Conservation (phyloP, 1,139 yeast species). For the Yamadazyma siamensis region DNA sequence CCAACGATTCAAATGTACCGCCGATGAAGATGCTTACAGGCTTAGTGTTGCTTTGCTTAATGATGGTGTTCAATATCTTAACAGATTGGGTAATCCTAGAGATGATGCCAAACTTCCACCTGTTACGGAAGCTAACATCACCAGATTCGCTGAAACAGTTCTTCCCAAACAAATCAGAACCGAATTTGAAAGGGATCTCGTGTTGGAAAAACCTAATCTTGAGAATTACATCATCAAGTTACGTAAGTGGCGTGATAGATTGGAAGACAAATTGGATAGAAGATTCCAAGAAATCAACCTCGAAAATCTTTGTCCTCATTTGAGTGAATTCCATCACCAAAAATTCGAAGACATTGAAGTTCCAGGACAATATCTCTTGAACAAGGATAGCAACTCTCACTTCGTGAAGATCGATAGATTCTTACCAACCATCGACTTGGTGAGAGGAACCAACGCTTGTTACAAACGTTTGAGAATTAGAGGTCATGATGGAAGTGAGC, state of each 20-base stretch:
- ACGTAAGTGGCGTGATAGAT: conserved; percentile 88
- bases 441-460: conserved; percentile 90
- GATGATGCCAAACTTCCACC: conserved; percentile 89
- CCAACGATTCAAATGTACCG: conserved; percentile 89
- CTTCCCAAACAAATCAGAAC: conserved; percentile 86
- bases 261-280: conserved; percentile 89
- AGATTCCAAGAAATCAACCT: conserved; percentile 72
- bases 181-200: conserved; percentile 90
- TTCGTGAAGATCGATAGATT: conserved; percentile 92
- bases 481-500: conserved; percentile 90
- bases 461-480: conserved; percentile 85
- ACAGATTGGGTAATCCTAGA: conserved; percentile 79
- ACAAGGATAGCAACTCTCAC: conserved; percentile 80
- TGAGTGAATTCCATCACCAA: conserved; percentile 96
- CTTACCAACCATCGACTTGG: conserved; percentile 82
- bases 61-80: conserved; percentile 88
- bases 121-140: conserved; percentile 85
- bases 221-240: conserved; percentile 81
- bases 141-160: conserved; percentile 89
- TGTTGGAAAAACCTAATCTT: conserved; percentile 81
- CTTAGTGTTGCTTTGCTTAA: conserved; percentile 86
- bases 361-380: conserved; percentile 90
- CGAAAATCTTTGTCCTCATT: conserved; percentile 90
- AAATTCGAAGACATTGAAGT: conserved; percentile 96
- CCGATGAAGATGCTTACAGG: conserved; percentile 95